Percentiles rank a stretch among this genome's conserved stretches.
Conservation (phyloP, 2,329 filamentous ascomycete genomes). For the Penicillium psychrosexuale region DNA sequence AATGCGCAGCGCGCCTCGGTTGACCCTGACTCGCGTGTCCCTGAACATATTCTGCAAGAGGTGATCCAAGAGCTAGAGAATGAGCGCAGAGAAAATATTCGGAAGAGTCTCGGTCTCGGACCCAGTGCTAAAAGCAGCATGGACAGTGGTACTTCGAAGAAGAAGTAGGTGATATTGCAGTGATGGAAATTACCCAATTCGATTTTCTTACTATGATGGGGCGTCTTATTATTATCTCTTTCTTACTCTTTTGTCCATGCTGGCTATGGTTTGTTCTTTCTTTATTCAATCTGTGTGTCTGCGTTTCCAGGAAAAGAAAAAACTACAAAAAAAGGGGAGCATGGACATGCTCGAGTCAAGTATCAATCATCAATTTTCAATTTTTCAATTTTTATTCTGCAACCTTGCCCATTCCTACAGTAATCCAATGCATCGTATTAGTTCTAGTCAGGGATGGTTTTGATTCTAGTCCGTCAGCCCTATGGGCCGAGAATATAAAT, state of each 20-base stretch:
- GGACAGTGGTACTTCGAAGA: neutral
- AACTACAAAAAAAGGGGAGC: neutral
- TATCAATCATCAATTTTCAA: neutral
- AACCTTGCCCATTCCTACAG: neutral
- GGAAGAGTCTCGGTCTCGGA: neutral
- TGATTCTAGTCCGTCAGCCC: neutral
- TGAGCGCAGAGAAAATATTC: neutral
- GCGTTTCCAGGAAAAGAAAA: neutral
- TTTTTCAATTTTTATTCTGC: neutral
- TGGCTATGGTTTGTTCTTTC: neutral
- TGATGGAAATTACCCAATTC: neutral
- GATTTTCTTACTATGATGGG: neutral
- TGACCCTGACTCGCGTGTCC: neutral
- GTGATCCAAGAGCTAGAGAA: constrained; percentile 1
- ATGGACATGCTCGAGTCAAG: neutral
- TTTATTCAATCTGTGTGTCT: neutral
- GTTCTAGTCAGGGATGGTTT: no score
- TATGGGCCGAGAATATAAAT: neutral
- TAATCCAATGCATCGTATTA: neutral
- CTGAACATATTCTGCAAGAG: neutral
- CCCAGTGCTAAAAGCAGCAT: neutral
- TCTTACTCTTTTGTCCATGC: neutral
- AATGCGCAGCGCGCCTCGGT: neutral
- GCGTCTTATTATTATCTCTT: neutral
- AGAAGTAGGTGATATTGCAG: neutral